A percentile compares a stretch with the other conserved stretches of the same genome.
Conservation (phyloP, 192 early-diverging fungal genomes). For the Geosiphon pyriformis region DNA sequence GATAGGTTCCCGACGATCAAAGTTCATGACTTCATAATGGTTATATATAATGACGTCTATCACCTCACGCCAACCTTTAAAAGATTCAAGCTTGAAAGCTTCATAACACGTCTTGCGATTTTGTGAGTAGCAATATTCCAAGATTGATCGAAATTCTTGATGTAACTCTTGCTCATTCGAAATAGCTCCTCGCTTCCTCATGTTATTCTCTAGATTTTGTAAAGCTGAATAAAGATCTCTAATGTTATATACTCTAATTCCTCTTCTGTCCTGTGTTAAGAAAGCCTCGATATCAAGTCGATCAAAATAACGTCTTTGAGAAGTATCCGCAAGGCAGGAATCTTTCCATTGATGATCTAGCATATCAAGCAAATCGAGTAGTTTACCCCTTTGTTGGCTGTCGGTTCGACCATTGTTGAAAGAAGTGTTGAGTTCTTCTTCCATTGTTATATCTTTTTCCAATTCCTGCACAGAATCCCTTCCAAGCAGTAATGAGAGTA, state of each 20-base stretch:
- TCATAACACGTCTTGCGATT: conserved; percentile 70
- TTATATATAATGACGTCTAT: conserved; percentile 65
- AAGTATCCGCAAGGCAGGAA: conserved; percentile 27
- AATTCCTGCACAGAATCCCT: conserved; percentile 33
- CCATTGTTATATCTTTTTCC: conserved; percentile 26
- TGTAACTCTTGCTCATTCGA: conserved; percentile 43
- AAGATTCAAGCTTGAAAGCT: conserved; percentile 59
- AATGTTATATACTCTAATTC: conserved; percentile 64
- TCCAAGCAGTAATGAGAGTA: conserved; percentile 42
- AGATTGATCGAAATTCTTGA: conserved; percentile 49
- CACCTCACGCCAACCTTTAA: conserved; percentile 79
- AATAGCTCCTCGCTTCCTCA: conserved; percentile 41
- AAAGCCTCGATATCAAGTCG: conserved; percentile 46
- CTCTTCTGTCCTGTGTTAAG: conserved; percentile 47
- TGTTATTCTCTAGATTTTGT: conserved; percentile 34
- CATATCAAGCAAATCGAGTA: conserved; percentile 66
- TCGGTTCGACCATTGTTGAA: conserved; percentile 19
- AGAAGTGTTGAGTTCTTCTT: conserved; percentile 31
- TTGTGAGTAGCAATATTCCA: conserved; percentile 62
- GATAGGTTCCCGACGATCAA: conserved; percentile 54
- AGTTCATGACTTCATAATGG: conserved; percentile 58
- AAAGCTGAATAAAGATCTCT: conserved; percentile 60
- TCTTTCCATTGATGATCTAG: conserved; percentile 59
- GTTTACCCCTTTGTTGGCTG: conserved; percentile 62
- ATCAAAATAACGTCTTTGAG: conserved; percentile 36